These are phyloP conservation scores for Dactylellina haptotyla DNA, from an alignment of 2,329 filamentous ascomycete species.

Conservation along the genomic window DNA sequence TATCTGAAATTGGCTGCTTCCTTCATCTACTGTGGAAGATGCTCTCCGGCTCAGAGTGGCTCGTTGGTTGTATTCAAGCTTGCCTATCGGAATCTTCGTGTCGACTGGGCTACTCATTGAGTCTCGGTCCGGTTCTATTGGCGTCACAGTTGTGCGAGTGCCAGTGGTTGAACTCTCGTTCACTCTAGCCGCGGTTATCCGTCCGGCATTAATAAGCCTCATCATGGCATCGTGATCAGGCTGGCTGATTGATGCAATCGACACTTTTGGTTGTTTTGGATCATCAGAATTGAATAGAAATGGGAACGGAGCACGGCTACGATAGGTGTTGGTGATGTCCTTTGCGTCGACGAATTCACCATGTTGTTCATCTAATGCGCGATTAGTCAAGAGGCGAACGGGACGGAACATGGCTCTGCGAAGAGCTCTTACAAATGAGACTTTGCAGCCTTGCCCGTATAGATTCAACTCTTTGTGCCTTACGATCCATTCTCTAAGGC, in stretches of 20 bases:
- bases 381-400: constrained; percentile 4
- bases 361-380: constrained; percentile 30
- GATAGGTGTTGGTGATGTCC: constrained; percentile 42
- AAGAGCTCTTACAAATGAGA: constrained; percentile 33
- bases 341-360: constrained; percentile 24
- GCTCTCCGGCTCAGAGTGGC: not conserved
- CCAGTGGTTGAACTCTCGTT: not conserved
- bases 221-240: constrained; percentile 36
- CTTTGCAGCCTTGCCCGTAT: constrained; percentile 19
- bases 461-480: constrained; percentile 34
- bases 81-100: not conserved
- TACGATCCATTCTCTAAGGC: constrained; percentile 26
- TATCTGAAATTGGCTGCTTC: not conserved
- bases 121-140: not conserved
- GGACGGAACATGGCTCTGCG: not conserved
- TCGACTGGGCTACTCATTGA: not conserved
- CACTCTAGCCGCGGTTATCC: constrained; percentile 19
- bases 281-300: constrained; percentile 39
- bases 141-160: not conserved
- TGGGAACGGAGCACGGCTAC: constrained; percentile 36
- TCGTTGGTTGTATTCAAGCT: constrained; percentile 3
- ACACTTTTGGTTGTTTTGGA: constrained; percentile 33
- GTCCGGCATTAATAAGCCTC: constrained; percentile 19
- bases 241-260: constrained; percentile 38
- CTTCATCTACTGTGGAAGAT: constrained; percentile 10